Evolutionary conservation across 1,284 basidiomycete species (phyloP).

Genomic region (Leccinum laetum): DNA sequence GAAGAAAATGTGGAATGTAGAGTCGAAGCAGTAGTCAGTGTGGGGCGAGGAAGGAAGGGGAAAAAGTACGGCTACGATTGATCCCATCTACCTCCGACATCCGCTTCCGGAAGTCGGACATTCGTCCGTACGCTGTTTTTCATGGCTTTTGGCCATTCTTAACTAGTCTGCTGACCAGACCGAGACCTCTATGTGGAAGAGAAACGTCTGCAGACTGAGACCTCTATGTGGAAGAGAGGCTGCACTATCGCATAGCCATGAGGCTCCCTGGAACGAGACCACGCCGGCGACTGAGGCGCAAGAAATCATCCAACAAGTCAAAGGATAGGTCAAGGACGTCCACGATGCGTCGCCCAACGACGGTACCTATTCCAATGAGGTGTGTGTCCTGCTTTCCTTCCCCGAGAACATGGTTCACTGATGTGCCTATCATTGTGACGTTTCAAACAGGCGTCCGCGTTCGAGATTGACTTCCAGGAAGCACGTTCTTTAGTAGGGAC

Average conservation of each 20-base stretch:
- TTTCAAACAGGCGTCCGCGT: slow-evolving; percentile 37
- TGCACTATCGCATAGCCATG: too few species aligned
- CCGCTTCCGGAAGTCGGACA: too few species aligned
- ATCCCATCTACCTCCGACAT: not conserved
- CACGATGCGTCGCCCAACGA: not conserved
- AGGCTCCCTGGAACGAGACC: not conserved
- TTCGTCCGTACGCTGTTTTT: too few species aligned
- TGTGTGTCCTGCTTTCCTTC: not conserved
- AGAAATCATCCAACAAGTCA: not conserved
- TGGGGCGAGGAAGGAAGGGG: not conserved
- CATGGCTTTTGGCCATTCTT: too few species aligned
- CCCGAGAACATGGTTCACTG: not conserved
- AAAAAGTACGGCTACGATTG: too few species aligned
- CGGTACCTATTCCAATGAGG: not conserved
- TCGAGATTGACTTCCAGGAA: slow-evolving; percentile 36
- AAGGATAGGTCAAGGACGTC: not conserved
- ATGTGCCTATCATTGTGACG: not conserved
- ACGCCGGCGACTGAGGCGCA: not conserved
- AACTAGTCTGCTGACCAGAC: too few species aligned
- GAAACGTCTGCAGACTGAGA: too few species aligned
- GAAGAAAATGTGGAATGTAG: not conserved
- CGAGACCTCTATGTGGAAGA: too few species aligned
- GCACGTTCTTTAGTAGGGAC: slow-evolving; percentile 26
- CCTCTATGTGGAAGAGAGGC: too few species aligned
- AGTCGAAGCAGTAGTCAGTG: not conserved